Evolutionary conservation across 768 basidiomycete genomes (phyloP).

Genomic region (Obba rivulosa): DNA sequence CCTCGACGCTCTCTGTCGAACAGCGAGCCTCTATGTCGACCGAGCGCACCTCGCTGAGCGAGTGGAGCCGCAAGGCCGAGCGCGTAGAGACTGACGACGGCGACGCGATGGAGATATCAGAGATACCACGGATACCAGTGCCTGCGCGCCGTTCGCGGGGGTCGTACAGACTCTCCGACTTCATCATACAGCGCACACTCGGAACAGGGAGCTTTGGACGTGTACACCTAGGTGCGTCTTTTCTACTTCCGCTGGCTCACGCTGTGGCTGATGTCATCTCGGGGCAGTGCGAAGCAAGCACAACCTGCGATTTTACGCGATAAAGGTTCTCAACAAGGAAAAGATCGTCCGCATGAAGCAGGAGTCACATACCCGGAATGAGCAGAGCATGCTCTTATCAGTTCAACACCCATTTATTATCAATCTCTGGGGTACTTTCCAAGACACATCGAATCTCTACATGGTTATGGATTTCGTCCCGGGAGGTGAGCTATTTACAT

Average conservation of each 20-base stretch:
- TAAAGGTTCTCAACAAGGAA: constrained; percentile 93
- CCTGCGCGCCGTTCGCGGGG: constrained; percentile 50
- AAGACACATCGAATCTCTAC: constrained; percentile 89
- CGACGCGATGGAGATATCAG: constrained; percentile 1
- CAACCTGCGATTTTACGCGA: constrained; percentile 92
- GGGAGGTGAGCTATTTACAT: constrained; percentile 94
- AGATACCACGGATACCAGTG: constrained; percentile 21
- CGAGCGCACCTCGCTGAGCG: constrained; percentile 53
- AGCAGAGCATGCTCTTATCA: constrained; percentile 78
- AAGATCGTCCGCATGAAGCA: constrained; percentile 91
- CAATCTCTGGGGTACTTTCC: constrained; percentile 95
- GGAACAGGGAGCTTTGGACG: constrained; percentile 97
- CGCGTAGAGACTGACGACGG: constrained; percentile 15
- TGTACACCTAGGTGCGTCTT: constrained; percentile 74
- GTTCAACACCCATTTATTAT: constrained; percentile 93
- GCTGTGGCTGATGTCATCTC: not conserved
- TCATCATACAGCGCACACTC: constrained; percentile 74
- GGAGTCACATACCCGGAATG: constrained; percentile 95
- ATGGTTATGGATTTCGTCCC: constrained; percentile 98
- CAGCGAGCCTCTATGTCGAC: constrained; percentile 68
- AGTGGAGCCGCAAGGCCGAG: constrained; percentile 36
- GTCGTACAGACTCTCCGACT: constrained; percentile 68
- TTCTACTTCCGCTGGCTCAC: not conserved
- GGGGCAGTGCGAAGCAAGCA: constrained; percentile 79
- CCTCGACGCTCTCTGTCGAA: constrained; percentile 26